Conservation (phyloP, 192 early-diverging fungal species). For the Coemansia reversa region DNA sequence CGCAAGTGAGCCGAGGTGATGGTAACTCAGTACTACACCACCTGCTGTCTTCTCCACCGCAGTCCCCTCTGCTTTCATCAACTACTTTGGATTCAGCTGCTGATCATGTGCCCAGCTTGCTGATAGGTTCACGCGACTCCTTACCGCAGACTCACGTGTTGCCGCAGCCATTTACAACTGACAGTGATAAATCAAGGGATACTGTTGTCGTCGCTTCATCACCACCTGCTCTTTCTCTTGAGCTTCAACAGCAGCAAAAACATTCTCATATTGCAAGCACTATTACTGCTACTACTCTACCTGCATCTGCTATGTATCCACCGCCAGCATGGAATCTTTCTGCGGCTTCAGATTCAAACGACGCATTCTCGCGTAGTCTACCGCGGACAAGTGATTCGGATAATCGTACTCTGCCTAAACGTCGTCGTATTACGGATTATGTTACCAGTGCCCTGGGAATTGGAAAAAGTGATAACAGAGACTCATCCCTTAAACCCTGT, state of each 20-base stretch:
- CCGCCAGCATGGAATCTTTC: conserved; percentile 18
- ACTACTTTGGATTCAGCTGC: background rate
- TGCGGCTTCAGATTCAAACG: background rate
- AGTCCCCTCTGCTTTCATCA: conserved; percentile 7
- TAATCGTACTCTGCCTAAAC: conserved; percentile 5
- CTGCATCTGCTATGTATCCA: conserved; percentile 25
- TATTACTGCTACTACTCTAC: background rate
- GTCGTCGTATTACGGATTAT: conserved; percentile 4
- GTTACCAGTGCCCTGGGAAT: background rate
- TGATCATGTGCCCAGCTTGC: conserved; percentile 5
- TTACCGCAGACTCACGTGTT: background rate
- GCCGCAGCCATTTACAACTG: too few species aligned
- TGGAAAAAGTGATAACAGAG: background rate
- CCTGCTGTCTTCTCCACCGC: conserved; percentile 28
- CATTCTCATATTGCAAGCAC: background rate
- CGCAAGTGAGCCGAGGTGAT: too few species aligned
- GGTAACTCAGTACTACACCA: too few species aligned
- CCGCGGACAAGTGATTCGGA: conserved; percentile 1
- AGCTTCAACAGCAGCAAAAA: background rate
- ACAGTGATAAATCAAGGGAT: background rate
- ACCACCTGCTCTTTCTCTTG: background rate
- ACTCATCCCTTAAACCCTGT: too few species aligned
- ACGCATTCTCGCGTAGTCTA: conserved; percentile 8
- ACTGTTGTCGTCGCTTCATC: background rate
- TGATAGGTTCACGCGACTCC: background rate